Percentiles rank a stretch among this genome's conserved stretches.
phyloP scores from a whole-genome alignment of 768 basidiomycete genomes.

The Termitomyces sp. region DNA sequence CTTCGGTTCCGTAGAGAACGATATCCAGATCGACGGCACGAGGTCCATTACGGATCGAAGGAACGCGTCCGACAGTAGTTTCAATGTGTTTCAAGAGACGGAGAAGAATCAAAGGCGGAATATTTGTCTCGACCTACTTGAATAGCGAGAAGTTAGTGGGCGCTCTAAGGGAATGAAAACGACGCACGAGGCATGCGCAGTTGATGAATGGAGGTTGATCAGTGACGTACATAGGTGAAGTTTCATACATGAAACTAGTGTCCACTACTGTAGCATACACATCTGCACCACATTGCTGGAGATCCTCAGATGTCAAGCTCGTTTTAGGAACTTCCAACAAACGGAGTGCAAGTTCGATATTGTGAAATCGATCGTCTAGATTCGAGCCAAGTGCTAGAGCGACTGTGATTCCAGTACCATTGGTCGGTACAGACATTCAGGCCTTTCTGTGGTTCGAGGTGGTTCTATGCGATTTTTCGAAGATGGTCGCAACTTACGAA shows the following conservation, averaged over 20 bases:
- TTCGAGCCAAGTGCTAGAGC: conserved; percentile 89
- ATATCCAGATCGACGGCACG: conserved; percentile 90
- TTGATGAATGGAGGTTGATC: conserved; percentile 90
- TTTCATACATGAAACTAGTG: conserved; percentile 92
- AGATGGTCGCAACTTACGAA: neutral
- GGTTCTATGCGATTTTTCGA: neutral
- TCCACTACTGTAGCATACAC: conserved; percentile 47
- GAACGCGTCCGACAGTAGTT: conserved; percentile 67
- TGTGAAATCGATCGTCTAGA: conserved; percentile 79
- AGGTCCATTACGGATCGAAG: conserved; percentile 81
- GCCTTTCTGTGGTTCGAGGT: neutral
- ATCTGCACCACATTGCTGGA: conserved; percentile 11
- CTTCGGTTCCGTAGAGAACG: conserved; percentile 60
- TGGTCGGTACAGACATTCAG: neutral
- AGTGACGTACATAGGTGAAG: conserved; percentile 91
- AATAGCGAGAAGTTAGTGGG: neutral
- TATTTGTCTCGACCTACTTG: conserved; percentile 71
- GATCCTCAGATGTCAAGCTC: conserved; percentile 19
- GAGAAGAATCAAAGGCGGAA: conserved; percentile 59
- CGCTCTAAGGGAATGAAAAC: neutral
- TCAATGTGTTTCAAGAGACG: conserved; percentile 72
- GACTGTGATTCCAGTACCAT: conserved; percentile 19
- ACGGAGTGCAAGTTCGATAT: conserved; percentile 77
- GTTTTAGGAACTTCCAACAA: conserved; percentile 54
- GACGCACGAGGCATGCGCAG: conserved; percentile 82